Percentiles rank a stretch among this genome's conserved stretches.
Evolutionary conservation across 768 basidiomycete species (phyloP).

Genomic region (Pulveroboletus ravenelii): DNA sequence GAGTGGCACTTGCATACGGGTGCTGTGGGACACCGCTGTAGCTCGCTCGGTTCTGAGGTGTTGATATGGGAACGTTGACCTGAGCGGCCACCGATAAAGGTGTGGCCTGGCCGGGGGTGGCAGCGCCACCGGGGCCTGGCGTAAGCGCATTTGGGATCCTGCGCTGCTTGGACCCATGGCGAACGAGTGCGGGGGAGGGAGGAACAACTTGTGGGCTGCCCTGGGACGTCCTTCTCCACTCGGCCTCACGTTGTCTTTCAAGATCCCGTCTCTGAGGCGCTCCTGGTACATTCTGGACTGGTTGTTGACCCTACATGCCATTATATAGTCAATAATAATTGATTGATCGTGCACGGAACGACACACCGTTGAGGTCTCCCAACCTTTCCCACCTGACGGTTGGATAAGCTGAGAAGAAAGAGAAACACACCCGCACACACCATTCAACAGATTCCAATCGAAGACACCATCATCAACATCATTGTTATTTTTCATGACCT

Average conservation of each 20-base stretch:
- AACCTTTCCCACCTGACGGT: slow-evolving; percentile 77
- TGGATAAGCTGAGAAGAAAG: slow-evolving; percentile 6
- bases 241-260: slow-evolving; percentile 48
- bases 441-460: slow-evolving; percentile 94
- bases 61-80: slow-evolving; percentile 63
- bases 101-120: slow-evolving; percentile 52
- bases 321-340: slow-evolving; percentile 7
- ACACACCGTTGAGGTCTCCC: slow-evolving; percentile 80
- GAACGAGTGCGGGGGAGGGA: slow-evolving; percentile 75
- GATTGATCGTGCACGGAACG: neutral
- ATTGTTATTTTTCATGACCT: slow-evolving; percentile 86
- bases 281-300: slow-evolving; percentile 53
- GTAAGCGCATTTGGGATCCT: slow-evolving; percentile 57
- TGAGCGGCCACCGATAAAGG: slow-evolving; percentile 75
- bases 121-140: slow-evolving; percentile 44
- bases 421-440: slow-evolving; percentile 33
- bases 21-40: slow-evolving; percentile 45
- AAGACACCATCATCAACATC: slow-evolving; percentile 92
- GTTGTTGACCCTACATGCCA: slow-evolving; percentile 50
- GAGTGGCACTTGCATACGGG: slow-evolving; percentile 62
- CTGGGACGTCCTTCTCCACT: slow-evolving; percentile 61
- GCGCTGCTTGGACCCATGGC: slow-evolving; percentile 69
- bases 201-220: slow-evolving; percentile 53
- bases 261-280: slow-evolving; percentile 50
- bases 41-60: slow-evolving; percentile 45